phyloP scores from a whole-genome alignment of 768 basidiomycete genomes.

The Tulasnella sp. region DNA sequence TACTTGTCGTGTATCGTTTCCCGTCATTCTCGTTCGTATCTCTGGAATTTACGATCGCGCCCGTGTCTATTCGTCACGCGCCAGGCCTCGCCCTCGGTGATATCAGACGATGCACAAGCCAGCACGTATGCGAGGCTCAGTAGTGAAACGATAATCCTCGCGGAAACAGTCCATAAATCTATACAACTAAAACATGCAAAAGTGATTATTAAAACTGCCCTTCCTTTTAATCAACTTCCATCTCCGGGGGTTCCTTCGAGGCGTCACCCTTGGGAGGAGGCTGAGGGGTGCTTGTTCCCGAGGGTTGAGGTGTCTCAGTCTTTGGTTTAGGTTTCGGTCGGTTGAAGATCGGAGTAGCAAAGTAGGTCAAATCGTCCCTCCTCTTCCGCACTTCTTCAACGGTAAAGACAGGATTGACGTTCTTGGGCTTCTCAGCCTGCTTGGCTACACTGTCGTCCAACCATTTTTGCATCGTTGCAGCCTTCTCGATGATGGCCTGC shows the following conservation, averaged over 20 bases:
- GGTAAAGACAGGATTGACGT: constrained; percentile 78
- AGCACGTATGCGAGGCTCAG: neutral
- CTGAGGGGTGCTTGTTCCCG: constrained; percentile 29
- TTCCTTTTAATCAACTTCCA: constrained; percentile 72
- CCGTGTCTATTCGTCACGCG: too few relatives aligned
- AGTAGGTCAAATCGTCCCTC: constrained; percentile 87
- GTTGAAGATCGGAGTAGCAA: constrained; percentile 83
- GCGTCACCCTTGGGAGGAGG: constrained; percentile 10
- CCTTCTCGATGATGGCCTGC: constrained; percentile 80
- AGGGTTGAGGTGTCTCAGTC: constrained; percentile 38
- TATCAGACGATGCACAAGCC: too few relatives aligned
- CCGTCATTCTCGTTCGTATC: too few relatives aligned
- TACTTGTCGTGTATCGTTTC: too few relatives aligned
- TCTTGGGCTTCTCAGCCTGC: constrained; percentile 87
- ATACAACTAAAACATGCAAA: neutral
- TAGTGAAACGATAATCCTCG: neutral
- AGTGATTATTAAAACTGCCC: neutral
- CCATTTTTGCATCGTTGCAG: constrained; percentile 90
- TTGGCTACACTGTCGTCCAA: constrained; percentile 84
- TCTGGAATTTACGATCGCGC: too few relatives aligned
- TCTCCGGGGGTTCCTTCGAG: constrained; percentile 52
- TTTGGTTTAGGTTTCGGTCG: constrained; percentile 89
- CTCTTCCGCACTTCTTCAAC: constrained; percentile 82
- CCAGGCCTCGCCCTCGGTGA: too few relatives aligned
- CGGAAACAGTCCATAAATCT: neutral